Conservation (phyloP, 108 stramenopile species). For the Skeletonema tropicum region DNA sequence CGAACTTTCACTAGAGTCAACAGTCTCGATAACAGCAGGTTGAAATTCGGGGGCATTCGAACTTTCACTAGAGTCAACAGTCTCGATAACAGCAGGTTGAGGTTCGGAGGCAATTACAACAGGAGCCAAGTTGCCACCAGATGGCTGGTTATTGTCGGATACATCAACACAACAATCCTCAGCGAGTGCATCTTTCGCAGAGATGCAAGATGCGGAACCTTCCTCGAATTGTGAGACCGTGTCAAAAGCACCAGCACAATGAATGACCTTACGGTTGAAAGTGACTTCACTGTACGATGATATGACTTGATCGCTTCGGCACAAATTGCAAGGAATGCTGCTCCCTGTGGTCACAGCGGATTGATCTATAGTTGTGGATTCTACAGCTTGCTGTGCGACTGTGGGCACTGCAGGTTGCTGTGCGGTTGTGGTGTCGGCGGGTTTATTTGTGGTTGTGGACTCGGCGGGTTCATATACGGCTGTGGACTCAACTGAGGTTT, state of each 20-base stretch:
- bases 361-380: neutral
- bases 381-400: neutral
- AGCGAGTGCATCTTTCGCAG: slow-evolving; percentile 6
- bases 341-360: neutral
- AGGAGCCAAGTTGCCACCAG: neutral
- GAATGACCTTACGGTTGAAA: slow-evolving; percentile 10
- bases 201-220: neutral
- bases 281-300: slow-evolving; percentile 5
- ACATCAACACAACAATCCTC: slow-evolving; percentile 8
- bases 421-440: too few species aligned
- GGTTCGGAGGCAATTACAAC: neutral
- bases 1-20: neutral
- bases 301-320: slow-evolving; percentile 7
- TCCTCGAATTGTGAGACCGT: slow-evolving; percentile 6
- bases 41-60: too few species aligned
- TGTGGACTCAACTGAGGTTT: neutral
- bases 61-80: neutral
- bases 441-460: neutral
- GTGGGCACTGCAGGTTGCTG: too few species aligned
- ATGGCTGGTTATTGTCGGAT: neutral
- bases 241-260: slow-evolving; percentile 16
- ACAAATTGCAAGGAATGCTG: slow-evolving; percentile 9
- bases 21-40: neutral
- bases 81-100: neutral
- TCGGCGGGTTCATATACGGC: neutral